phyloP scores from a whole-genome alignment of 371 early-diverging fungal species.

The Mucor racemosus region DNA sequence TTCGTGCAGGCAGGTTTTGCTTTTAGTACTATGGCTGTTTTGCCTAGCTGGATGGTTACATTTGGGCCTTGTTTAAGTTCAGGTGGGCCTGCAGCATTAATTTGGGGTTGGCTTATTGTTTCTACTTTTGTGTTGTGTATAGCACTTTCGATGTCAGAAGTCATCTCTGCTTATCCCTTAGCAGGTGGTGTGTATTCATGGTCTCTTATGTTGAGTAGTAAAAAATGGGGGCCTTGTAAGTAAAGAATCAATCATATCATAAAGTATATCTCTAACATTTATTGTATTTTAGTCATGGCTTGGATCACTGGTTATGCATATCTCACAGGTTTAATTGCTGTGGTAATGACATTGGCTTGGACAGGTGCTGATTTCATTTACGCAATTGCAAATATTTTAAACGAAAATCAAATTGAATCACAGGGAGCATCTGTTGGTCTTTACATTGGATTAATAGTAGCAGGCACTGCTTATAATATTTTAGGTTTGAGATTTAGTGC shows the following conservation, averaged over 20 bases:
- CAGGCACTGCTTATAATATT: constrained; percentile 23
- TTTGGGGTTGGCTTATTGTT: constrained; percentile 44
- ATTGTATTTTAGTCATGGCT: constrained; percentile 36
- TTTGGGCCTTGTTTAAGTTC: constrained; percentile 37
- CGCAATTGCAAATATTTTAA: constrained; percentile 27
- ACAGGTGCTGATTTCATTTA: constrained; percentile 35
- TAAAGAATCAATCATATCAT: not conserved
- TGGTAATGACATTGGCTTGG: constrained; percentile 40
- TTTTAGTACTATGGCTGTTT: constrained; percentile 43
- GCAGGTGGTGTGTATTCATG: constrained; percentile 45
- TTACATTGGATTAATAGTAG: constrained; percentile 28
- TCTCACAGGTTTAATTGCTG: constrained; percentile 34
- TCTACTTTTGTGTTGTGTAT: constrained; percentile 44
- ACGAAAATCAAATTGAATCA: constrained; percentile 18
- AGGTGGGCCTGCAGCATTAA: constrained; percentile 45
- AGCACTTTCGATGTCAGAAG: constrained; percentile 42
- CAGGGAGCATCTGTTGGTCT: constrained; percentile 44
- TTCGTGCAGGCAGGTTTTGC: constrained; percentile 39
- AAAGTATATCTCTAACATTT: too few relatives aligned
- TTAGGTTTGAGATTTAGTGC: constrained; percentile 35
- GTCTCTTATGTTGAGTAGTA: constrained; percentile 36
- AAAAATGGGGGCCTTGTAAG: constrained; percentile 48
- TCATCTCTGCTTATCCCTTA: constrained; percentile 41
- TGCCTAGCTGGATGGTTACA: constrained; percentile 41
- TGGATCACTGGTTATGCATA: constrained; percentile 43